Percentiles rank a stretch among this genome's conserved stretches.
These are phyloP conservation scores for Trametes versicolor DNA, from an alignment of 1,284 basidiomycete species.

Conservation along the genomic window DNA sequence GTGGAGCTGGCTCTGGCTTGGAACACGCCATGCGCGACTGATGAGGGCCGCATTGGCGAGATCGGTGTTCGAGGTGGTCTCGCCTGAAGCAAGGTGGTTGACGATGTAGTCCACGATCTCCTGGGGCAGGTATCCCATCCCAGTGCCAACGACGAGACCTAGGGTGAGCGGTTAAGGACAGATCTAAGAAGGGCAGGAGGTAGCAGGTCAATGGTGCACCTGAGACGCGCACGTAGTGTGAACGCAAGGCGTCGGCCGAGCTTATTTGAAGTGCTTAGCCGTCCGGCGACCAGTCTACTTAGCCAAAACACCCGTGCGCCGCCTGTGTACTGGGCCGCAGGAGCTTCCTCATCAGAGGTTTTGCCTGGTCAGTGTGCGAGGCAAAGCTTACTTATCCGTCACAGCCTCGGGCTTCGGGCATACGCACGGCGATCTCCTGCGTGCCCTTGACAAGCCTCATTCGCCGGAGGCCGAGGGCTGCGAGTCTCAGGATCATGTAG, in stretches of 20 bases:
- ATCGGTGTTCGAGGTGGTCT: neutral
- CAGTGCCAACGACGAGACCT: neutral
- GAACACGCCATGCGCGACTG: conserved; percentile 8
- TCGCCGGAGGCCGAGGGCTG: neutral
- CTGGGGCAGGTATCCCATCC: neutral
- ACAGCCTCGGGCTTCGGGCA: neutral
- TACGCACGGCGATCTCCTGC: neutral
- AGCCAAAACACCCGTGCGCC: neutral
- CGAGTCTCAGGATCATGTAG: too few relatives aligned
- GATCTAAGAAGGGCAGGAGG: neutral
- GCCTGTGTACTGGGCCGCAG: neutral
- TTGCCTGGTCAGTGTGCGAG: neutral
- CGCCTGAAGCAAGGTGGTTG: neutral
- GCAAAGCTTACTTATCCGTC: conserved; percentile 1
- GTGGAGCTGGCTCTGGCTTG: conserved; percentile 3
- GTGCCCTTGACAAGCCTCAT: neutral
- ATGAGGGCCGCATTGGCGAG: conserved; percentile 1
- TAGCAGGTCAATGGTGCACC: neutral
- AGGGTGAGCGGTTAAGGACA: neutral
- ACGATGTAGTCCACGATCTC: conserved; percentile 7
- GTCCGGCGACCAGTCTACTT: neutral
- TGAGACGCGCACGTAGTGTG: neutral
- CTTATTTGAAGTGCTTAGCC: neutral
- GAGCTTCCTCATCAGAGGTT: neutral
- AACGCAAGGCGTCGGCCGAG: neutral